phyloP scores from a whole-genome alignment of 2,329 filamentous ascomycete genomes.

The Diplocarpon rosae region DNA sequence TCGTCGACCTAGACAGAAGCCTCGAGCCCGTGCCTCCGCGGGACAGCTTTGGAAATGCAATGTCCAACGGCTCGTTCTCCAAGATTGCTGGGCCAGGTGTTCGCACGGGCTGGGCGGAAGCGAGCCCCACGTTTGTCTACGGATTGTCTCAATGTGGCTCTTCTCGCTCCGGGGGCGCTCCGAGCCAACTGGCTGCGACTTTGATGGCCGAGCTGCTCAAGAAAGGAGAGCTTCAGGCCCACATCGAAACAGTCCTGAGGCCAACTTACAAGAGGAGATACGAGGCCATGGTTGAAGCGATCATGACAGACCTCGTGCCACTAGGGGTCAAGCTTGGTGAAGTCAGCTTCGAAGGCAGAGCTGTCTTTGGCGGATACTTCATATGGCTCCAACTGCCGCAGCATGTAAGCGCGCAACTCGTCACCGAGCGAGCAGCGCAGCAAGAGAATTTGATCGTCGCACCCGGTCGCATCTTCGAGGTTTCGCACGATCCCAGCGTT shows the following conservation, averaged over 20 bases:
- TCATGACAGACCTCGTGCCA: conserved; percentile 48
- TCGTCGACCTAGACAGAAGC: conserved; percentile 67
- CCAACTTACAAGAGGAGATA: conserved; percentile 38
- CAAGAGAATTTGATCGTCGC: conserved; percentile 60
- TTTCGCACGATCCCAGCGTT: conserved; percentile 43
- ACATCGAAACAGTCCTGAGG: conserved; percentile 33
- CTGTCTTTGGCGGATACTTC: conserved; percentile 70
- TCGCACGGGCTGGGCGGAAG: conserved; percentile 83
- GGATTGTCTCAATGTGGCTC: conserved; percentile 43
- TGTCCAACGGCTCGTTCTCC: conserved; percentile 83
- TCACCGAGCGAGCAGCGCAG: conserved; percentile 45
- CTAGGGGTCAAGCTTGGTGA: conserved; percentile 42
- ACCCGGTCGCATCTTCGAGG: conserved; percentile 59
- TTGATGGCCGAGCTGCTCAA: conserved; percentile 39
- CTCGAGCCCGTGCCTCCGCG: conserved; percentile 46
- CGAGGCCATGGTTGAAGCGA: conserved; percentile 43
- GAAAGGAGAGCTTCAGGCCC: conserved; percentile 33
- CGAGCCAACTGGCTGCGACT: conserved; percentile 42
- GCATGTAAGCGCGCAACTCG: conserved; percentile 37
- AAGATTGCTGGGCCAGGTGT: conserved; percentile 77
- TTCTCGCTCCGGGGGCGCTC: conserved; percentile 45
- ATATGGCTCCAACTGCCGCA: conserved; percentile 62
- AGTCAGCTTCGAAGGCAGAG: conserved; percentile 32
- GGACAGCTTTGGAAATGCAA: conserved; percentile 62
- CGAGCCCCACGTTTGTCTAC: conserved; percentile 45